Conservation (phyloP, 768 basidiomycete species). For the Hericium alpestre region DNA sequence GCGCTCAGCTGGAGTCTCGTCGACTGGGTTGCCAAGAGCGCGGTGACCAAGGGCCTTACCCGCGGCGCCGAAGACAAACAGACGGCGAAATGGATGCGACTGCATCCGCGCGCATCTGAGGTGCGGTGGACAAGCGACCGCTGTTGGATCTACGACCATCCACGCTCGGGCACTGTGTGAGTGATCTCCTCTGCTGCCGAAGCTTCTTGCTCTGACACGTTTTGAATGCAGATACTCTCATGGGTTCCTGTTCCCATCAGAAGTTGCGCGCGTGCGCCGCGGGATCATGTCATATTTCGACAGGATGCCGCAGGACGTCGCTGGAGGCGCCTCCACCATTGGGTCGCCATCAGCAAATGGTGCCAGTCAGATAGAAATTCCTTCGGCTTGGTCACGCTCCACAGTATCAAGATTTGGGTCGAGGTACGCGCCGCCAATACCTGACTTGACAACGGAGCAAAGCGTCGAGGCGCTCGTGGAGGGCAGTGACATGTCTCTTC, state of each 20-base stretch:
- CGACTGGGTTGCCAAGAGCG: slow-evolving; percentile 74
- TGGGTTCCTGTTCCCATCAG: slow-evolving; percentile 90
- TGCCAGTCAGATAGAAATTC: slow-evolving; percentile 26
- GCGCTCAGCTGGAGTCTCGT: slow-evolving; percentile 83
- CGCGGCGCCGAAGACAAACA: slow-evolving; percentile 90
- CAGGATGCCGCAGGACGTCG: slow-evolving; percentile 27
- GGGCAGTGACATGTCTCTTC: slow-evolving; percentile 72
- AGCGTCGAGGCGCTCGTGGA: slow-evolving; percentile 90
- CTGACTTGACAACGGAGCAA: slow-evolving; percentile 53
- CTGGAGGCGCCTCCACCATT: slow-evolving; percentile 9
- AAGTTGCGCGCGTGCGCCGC: slow-evolving; percentile 58
- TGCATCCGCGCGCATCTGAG: slow-evolving; percentile 68
- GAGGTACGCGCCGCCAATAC: slow-evolving; percentile 59
- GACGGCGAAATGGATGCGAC: slow-evolving; percentile 82
- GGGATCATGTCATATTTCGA: slow-evolving; percentile 45
- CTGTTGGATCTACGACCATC: slow-evolving; percentile 98
- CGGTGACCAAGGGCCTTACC: slow-evolving; percentile 51
- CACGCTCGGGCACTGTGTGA: slow-evolving; percentile 85
- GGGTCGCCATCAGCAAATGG: slow-evolving; percentile 15
- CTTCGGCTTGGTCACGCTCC: slow-evolving; percentile 65
- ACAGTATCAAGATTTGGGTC: slow-evolving; percentile 80
- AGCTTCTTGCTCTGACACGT: neutral
- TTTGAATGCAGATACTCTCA: slow-evolving; percentile 65
- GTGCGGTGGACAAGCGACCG: slow-evolving; percentile 87
- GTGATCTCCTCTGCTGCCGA: slow-evolving; percentile 19